A percentile compares a stretch with the other conserved stretches of the same genome.
These are phyloP conservation scores for Pyrenochaeta sp. DNA, from an alignment of 2,329 filamentous ascomycete genomes.

Conservation along the genomic window DNA sequence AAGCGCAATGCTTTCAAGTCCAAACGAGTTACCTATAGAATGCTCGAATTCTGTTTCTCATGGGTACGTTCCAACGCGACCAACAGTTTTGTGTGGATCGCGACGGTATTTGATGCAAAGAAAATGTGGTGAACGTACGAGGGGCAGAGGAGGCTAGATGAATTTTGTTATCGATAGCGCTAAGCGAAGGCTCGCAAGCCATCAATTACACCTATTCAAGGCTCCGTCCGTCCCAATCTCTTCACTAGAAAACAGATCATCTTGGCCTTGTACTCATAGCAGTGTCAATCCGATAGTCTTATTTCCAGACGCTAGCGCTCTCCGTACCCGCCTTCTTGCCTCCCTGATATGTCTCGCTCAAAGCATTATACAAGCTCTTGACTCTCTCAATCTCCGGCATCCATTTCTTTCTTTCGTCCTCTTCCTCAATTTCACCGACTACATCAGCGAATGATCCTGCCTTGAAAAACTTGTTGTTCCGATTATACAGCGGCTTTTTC, in stretches of 20 bases:
- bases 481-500: conserved; percentile 61
- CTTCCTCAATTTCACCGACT: conserved; percentile 25
- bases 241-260: no score
- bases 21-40: background rate
- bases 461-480: conserved; percentile 64
- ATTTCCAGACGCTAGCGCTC: conserved; percentile 29
- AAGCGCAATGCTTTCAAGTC: background rate
- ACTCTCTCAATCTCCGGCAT: conserved; percentile 56
- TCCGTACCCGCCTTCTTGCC: conserved; percentile 18
- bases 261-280: no score
- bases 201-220: background rate
- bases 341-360: conserved; percentile 28
- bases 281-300: background rate
- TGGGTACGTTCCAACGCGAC: background rate
- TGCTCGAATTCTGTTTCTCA: background rate
- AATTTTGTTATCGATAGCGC: conserved; percentile 36
- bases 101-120: background rate
- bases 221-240: no score
- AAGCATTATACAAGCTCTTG: conserved; percentile 51
- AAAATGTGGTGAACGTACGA: background rate
- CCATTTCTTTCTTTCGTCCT: conserved; percentile 19
- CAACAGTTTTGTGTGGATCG: background rate
- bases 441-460: conserved; percentile 28
- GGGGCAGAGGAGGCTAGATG: conserved; percentile 11
- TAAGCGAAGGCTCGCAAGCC: conserved; percentile 31